phyloP scores from a whole-genome alignment of 441 rosid genomes.

The Bruguiera hainesii region DNA sequence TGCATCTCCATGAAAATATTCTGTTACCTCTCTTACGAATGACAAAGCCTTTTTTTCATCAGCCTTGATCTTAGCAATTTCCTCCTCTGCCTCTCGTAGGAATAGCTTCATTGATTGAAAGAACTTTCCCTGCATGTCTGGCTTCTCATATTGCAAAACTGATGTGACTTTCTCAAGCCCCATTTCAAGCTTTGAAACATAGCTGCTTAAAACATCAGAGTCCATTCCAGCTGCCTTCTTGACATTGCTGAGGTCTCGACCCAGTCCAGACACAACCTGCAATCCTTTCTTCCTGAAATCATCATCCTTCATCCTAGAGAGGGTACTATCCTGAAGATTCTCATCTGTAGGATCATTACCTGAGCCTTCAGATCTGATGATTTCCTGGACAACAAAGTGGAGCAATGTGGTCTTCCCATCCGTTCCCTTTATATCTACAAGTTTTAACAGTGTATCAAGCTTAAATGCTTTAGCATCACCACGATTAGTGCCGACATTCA shows the following conservation, averaged over 20 bases:
- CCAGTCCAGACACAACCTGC: constrained; percentile 82
- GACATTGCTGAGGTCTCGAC: constrained; percentile 79
- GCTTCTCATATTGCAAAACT: constrained; percentile 64
- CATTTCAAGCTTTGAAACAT: constrained; percentile 72
- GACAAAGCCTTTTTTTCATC: constrained; percentile 67
- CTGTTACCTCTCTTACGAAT: constrained; percentile 86
- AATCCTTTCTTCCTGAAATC: constrained; percentile 83
- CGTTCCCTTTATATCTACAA: constrained; percentile 92
- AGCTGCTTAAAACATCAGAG: constrained; percentile 84
- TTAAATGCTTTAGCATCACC: constrained; percentile 96
- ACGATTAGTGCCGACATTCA: constrained; percentile 97
- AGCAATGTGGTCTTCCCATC: constrained; percentile 97
- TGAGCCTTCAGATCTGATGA: constrained; percentile 74
- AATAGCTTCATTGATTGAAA: constrained; percentile 66
- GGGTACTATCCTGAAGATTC: constrained; percentile 31
- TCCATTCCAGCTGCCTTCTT: constrained; percentile 98
- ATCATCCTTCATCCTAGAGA: constrained; percentile 41
- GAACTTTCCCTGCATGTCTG: constrained; percentile 61
- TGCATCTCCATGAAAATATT: constrained; percentile 84
- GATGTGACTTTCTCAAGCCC: constrained; percentile 75
- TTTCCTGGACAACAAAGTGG: constrained; percentile 98
- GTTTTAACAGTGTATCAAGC: constrained; percentile 91
- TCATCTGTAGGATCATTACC: constrained; percentile 36
- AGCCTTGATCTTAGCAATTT: constrained; percentile 56
- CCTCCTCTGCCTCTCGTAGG: constrained; percentile 74